These are phyloP conservation scores for Cicer judaicum DNA, from an alignment of 306 rosid species.

Conservation along the genomic window DNA sequence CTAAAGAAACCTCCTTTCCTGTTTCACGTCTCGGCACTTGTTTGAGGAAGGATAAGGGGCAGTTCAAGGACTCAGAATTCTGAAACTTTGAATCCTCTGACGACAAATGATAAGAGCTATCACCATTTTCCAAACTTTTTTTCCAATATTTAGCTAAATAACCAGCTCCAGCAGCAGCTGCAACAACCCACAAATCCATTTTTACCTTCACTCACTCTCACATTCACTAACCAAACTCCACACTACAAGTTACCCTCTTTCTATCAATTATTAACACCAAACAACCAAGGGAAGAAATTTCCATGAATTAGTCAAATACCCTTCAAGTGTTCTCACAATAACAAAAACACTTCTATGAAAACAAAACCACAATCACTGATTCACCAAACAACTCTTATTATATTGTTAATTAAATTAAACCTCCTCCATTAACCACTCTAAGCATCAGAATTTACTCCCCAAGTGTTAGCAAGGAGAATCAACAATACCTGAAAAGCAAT, in stretches of 20 bases:
- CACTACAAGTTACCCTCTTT: constrained; percentile 45
- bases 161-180: constrained; percentile 82
- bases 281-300: constrained; percentile 43
- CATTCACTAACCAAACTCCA: constrained; percentile 54
- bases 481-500: not conserved
- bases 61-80: constrained; percentile 48
- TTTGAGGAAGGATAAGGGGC: constrained; percentile 31
- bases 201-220: constrained; percentile 41
- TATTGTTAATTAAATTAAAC: constrained; percentile 27
- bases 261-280: constrained; percentile 50
- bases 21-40: constrained; percentile 37
- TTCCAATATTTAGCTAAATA: constrained; percentile 81
- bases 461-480: constrained; percentile 23
- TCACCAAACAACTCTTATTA: constrained; percentile 35
- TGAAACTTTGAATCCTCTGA: constrained; percentile 53
- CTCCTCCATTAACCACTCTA: constrained; percentile 29
- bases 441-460: constrained; percentile 36
- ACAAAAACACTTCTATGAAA: constrained; percentile 3
- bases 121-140: constrained; percentile 42
- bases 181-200: constrained; percentile 92
- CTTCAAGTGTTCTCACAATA: constrained; percentile 30
- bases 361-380: constrained; percentile 27
- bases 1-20: constrained; percentile 44
- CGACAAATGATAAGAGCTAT: constrained; percentile 40
- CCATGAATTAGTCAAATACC: constrained; percentile 51